These are phyloP conservation scores for Hypholoma fasciculare DNA, from an alignment of 768 basidiomycete species.

Conservation along the genomic window DNA sequence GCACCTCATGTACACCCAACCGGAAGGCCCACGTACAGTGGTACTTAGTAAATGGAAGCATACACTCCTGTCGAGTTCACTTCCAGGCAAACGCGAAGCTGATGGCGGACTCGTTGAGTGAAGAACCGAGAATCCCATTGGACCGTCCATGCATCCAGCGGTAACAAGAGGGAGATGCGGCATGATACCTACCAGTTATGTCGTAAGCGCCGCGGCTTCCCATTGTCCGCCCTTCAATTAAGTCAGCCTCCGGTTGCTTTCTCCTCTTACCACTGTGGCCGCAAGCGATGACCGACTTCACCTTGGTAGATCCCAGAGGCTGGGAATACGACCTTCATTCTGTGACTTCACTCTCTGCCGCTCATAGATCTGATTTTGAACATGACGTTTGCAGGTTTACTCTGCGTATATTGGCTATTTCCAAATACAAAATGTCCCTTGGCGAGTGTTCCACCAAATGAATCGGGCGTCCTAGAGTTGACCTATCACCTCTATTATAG, in stretches of 20 bases:
- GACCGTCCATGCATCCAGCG: background rate
- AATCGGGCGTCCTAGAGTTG: conserved; percentile 3
- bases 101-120: background rate
- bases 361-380: conserved; percentile 4
- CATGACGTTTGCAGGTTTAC: conserved; percentile 43
- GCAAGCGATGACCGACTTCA: conserved; percentile 56
- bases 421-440: conserved; percentile 66
- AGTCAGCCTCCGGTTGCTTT: background rate
- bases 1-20: background rate
- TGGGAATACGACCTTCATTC: conserved; percentile 84
- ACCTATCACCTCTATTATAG: conserved; percentile 31
- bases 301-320: conserved; percentile 70
- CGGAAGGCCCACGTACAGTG: no score
- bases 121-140: background rate
- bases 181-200: background rate
- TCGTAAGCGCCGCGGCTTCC: background rate
- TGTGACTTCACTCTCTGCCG: conserved; percentile 40
- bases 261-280: background rate
- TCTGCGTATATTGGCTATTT: conserved; percentile 81
- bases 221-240: background rate
- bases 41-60: background rate
- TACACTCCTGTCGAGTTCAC: background rate
- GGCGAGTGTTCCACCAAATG: conserved; percentile 37
- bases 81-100: background rate
- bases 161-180: background rate